Conservation (phyloP, 1,284 basidiomycete genomes). For the Leccinum pachyderme region DNA sequence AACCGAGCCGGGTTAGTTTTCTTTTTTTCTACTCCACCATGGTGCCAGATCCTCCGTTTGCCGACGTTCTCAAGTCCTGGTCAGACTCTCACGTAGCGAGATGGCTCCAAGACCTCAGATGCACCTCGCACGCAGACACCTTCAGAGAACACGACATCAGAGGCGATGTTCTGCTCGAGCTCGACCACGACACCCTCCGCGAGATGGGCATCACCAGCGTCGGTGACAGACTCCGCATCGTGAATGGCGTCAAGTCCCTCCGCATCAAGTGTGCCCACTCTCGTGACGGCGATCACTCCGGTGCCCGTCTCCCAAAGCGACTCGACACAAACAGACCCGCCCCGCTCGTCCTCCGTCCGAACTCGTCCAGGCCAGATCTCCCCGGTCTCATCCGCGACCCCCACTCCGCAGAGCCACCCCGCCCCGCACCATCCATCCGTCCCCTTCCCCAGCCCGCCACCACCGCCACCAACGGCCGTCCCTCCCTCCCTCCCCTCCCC, state of each 20-base stretch:
- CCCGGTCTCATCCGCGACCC: slow-evolving; percentile 65
- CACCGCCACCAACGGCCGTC: slow-evolving; percentile 39
- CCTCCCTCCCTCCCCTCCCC: slow-evolving; percentile 61
- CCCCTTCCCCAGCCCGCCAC: slow-evolving; percentile 42
- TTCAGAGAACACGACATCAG: slow-evolving; percentile 87
- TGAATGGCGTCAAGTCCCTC: slow-evolving; percentile 80
- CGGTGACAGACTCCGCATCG: slow-evolving; percentile 84
- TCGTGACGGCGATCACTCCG: slow-evolving; percentile 25
- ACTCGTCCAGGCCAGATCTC: slow-evolving; percentile 50
- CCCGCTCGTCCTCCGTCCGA: slow-evolving; percentile 59
- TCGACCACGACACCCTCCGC: slow-evolving; percentile 81
- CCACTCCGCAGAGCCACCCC: slow-evolving; percentile 51
- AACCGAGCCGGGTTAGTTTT: slow-evolving; percentile 9
- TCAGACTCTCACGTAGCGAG: slow-evolving; percentile 64
- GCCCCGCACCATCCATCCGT: slow-evolving; percentile 38
- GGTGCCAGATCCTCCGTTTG: slow-evolving; percentile 55
- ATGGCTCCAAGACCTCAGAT: slow-evolving; percentile 75
- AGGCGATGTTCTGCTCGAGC: slow-evolving; percentile 84
- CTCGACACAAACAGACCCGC: slow-evolving; percentile 61
- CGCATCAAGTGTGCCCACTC: slow-evolving; percentile 52
- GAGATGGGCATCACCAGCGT: slow-evolving; percentile 88
- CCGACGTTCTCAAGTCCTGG: slow-evolving; percentile 68
- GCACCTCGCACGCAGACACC: slow-evolving; percentile 61
- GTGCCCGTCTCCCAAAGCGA: slow-evolving; percentile 36
- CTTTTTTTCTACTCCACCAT: slow-evolving; percentile 34